These are phyloP conservation scores for Knufia fluminis DNA, from an alignment of 2,329 filamentous ascomycete genomes.

Conservation along the genomic window DNA sequence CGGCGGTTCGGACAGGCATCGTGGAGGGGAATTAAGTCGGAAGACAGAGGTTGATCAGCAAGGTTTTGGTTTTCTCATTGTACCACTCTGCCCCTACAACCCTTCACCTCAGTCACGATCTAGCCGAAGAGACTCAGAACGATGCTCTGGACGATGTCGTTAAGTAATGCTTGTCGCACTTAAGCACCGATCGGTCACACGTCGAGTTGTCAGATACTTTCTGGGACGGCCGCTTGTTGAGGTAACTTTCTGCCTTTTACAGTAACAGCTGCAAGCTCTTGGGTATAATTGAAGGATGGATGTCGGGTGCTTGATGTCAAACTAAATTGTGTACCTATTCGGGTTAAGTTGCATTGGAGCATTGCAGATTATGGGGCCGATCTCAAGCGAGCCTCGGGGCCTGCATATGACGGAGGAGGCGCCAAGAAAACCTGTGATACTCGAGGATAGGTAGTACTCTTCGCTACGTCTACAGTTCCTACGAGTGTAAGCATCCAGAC, in stretches of 20 bases:
- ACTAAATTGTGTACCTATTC: background rate
- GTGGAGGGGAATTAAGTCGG: slow-evolving; percentile 15
- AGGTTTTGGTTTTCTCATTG: slow-evolving; percentile 5
- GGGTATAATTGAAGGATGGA: background rate
- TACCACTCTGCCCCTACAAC: background rate
- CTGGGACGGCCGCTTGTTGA: too few relatives aligned
- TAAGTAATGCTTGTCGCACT: too few relatives aligned
- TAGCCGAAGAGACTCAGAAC: background rate
- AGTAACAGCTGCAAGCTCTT: background rate
- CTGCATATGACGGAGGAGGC: too few relatives aligned
- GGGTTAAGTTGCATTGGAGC: background rate
- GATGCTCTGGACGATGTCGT: background rate
- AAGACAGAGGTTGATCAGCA: slow-evolving; percentile 26
- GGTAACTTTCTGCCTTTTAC: too few relatives aligned
- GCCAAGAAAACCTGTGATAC: too few relatives aligned
- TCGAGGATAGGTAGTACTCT: too few relatives aligned
- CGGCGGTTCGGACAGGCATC: slow-evolving; percentile 7
- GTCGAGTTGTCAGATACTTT: too few relatives aligned
- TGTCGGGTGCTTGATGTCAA: background rate
- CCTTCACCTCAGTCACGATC: background rate
- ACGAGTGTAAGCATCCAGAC: too few relatives aligned
- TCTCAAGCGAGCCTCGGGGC: too few relatives aligned
- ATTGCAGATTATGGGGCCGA: too few relatives aligned
- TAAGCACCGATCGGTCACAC: too few relatives aligned
- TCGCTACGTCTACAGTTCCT: too few relatives aligned